Conservation (phyloP, 371 early-diverging fungal genomes). For the Choanephora cucurbitarum region DNA sequence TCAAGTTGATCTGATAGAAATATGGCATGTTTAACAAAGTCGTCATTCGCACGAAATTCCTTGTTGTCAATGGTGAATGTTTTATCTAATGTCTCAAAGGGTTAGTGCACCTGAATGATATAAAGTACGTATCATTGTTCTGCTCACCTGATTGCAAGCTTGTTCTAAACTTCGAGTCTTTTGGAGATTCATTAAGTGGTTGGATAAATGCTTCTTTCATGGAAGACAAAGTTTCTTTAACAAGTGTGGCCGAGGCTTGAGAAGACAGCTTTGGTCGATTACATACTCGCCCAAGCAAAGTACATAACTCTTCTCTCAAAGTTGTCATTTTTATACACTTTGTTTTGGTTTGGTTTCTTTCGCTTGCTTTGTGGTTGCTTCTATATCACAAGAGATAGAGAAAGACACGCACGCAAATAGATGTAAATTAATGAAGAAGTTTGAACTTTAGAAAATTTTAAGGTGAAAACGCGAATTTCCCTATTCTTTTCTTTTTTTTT, state of each 20-base stretch:
- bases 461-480: too few species aligned
- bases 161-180: conserved; percentile 42
- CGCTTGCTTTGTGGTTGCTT: too few species aligned
- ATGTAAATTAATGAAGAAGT: too few species aligned
- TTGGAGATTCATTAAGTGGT: conserved; percentile 41
- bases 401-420: too few species aligned
- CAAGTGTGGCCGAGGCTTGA: conserved; percentile 1
- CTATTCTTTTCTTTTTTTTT: too few species aligned
- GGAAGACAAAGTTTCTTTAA: conserved; percentile 10
- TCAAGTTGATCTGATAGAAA: conserved; percentile 75
- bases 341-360: too few species aligned
- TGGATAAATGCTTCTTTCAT: conserved; percentile 13
- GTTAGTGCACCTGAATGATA: too few species aligned
- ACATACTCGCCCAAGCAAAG: conserved; percentile 18
- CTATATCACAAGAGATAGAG: too few species aligned
- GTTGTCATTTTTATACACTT: conserved; percentile 10
- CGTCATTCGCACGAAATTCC: conserved; percentile 58
- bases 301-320: conserved; percentile 13
- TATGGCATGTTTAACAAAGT: conserved; percentile 62
- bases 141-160: conserved; percentile 46
- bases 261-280: conserved; percentile 6
- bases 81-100: too few species aligned
- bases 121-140: background rate
- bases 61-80: conserved; percentile 50
- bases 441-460: too few species aligned